Evolutionary conservation across 2,329 filamentous ascomycete species (phyloP).

Genomic region (Bipolaris bicolor): DNA sequence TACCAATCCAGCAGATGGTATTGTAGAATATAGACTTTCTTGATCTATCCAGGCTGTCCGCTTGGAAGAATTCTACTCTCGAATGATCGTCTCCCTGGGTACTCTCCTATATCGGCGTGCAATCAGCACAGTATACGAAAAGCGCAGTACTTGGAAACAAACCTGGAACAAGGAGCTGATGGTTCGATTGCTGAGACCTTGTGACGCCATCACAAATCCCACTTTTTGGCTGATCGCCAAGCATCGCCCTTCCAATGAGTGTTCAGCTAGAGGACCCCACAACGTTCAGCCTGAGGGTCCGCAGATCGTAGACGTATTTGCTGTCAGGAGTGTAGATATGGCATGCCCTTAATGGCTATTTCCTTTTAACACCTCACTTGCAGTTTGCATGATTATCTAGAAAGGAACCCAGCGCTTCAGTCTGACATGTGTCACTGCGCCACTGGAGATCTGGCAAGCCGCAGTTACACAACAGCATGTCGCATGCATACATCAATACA

Average conservation of each 20-base stretch:
- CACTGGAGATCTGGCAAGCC: not conserved
- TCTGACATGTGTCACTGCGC: not conserved
- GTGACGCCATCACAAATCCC: not conserved
- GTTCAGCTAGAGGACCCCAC: not conserved
- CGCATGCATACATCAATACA: not conserved
- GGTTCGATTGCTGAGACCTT: not conserved
- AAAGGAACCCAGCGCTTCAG: not conserved
- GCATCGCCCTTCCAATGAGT: not conserved
- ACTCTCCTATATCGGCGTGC: constrained; percentile 31
- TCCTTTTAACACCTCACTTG: not conserved
- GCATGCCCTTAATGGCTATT: not conserved
- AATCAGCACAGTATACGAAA: too few relatives aligned
- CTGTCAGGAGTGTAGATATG: not conserved
- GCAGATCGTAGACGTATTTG: not conserved
- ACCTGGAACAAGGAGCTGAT: not conserved
- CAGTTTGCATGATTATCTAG: not conserved
- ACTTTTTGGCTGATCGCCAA: not conserved
- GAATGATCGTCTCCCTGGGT: constrained; percentile 54
- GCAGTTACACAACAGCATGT: not conserved
- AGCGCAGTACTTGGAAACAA: too few relatives aligned
- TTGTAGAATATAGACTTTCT: constrained; percentile 44
- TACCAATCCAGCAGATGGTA: constrained; percentile 54
- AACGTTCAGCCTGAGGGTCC: not conserved
- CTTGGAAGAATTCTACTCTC: constrained; percentile 45
- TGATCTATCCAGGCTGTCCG: constrained; percentile 44